Percentiles rank a stretch among this genome's conserved stretches.
phyloP scores from a whole-genome alignment of 352 stramenopile genomes.

The Plasmopara viticola region DNA sequence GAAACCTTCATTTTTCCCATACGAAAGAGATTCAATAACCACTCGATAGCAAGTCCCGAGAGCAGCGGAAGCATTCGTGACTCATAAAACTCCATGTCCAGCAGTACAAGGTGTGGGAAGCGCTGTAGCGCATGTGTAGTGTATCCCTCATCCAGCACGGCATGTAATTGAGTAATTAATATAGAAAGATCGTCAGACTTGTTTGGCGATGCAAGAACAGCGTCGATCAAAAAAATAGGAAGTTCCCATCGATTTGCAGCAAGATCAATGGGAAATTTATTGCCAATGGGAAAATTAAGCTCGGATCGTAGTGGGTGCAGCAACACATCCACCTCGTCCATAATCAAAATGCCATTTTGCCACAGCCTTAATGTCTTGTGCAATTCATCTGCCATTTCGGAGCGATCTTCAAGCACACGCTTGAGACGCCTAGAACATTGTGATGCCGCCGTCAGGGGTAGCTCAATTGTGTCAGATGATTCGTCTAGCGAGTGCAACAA shows the following conservation, averaged over 20 bases:
- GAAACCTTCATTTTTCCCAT: slow-evolving; percentile 93
- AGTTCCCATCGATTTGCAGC: slow-evolving; percentile 89
- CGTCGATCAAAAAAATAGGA: slow-evolving; percentile 92
- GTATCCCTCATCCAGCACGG: slow-evolving; percentile 90
- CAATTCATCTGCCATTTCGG: slow-evolving; percentile 88
- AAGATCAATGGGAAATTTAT: slow-evolving; percentile 88
- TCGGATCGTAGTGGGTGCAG: slow-evolving; percentile 88
- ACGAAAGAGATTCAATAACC: slow-evolving; percentile 84
- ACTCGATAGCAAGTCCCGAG: slow-evolving; percentile 77
- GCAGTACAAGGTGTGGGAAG: slow-evolving; percentile 95
- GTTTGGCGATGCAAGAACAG: slow-evolving; percentile 69
- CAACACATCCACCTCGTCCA: slow-evolving; percentile 92
- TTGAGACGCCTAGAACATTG: slow-evolving; percentile 70
- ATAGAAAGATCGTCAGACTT: slow-evolving; percentile 7
- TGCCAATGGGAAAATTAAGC: slow-evolving; percentile 89
- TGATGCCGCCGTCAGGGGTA: slow-evolving; percentile 49
- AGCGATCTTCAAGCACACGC: slow-evolving; percentile 65
- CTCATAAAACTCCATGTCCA: slow-evolving; percentile 97
- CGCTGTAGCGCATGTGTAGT: slow-evolving; percentile 91
- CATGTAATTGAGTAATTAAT: slow-evolving; percentile 68
- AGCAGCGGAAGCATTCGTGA: slow-evolving; percentile 90
- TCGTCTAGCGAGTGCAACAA: slow-evolving; percentile 87
- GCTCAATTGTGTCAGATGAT: slow-evolving; percentile 61
- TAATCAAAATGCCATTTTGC: slow-evolving; percentile 91
- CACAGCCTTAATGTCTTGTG: slow-evolving; percentile 84